These are phyloP conservation scores for Gamsiella multidivaricata DNA, from an alignment of 192 early-diverging fungal genomes.

Conservation along the genomic window DNA sequence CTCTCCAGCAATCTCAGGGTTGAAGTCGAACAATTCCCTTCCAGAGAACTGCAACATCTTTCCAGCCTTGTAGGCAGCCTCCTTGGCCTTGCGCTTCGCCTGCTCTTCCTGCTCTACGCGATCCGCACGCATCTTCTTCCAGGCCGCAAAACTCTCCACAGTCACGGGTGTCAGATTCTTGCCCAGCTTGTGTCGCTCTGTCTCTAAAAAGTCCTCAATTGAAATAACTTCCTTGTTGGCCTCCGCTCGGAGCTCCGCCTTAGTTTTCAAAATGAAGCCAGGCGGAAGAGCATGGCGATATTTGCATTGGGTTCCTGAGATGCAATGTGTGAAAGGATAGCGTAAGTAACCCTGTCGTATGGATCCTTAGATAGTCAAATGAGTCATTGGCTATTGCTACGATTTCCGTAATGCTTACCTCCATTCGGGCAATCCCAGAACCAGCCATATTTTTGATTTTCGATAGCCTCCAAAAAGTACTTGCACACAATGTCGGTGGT, in stretches of 20 bases:
- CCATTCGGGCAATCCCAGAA: conserved; percentile 99
- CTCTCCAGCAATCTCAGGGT: conserved; percentile 84
- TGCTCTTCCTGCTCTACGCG: conserved; percentile 75
- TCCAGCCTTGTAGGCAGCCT: conserved; percentile 86
- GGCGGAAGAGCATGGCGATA: conserved; percentile 97
- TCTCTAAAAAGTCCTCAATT: conserved; percentile 97
- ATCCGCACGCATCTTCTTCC: conserved; percentile 90
- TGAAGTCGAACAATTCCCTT: conserved; percentile 97
- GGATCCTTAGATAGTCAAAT: too few relatives aligned
- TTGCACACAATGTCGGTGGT: conserved; percentile 99
- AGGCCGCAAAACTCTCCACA: conserved; percentile 88
- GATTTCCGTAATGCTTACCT: conserved; percentile 56
- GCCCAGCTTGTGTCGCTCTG: conserved; percentile 95
- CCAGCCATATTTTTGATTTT: conserved; percentile 96
- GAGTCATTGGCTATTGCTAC: too few relatives aligned
- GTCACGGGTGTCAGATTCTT: conserved; percentile 95
- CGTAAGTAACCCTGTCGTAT: too few relatives aligned
- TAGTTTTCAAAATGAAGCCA: conserved; percentile 94
- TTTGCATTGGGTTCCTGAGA: conserved; percentile 83
- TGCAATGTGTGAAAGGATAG: too few relatives aligned
- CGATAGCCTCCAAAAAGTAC: conserved; percentile 97
- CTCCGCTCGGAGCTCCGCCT: conserved; percentile 82
- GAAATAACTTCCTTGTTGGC: conserved; percentile 86
- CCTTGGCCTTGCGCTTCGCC: conserved; percentile 80
- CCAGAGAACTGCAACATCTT: conserved; percentile 95